These are phyloP conservation scores for Carex pumila DNA, from an alignment of 176 grass and related monocot genomes.

Conservation along the genomic window DNA sequence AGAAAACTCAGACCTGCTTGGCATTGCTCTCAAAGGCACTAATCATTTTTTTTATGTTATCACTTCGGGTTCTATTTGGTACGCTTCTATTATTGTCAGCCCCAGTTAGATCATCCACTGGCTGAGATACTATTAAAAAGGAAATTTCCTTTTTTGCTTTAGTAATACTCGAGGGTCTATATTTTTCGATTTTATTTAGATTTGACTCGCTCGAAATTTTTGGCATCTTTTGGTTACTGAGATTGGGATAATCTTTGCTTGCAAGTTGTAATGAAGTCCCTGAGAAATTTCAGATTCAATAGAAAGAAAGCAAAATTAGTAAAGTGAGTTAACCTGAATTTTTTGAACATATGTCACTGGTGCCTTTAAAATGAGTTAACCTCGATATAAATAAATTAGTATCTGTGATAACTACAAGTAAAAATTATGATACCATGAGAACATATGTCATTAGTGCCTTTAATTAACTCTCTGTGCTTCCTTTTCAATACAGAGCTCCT, in stretches of 20 bases:
- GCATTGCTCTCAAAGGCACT: slow-evolving; percentile 29
- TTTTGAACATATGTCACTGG: too few species aligned
- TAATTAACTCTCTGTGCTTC: slow-evolving; percentile 24
- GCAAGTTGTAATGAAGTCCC: neutral
- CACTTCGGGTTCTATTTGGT: slow-evolving; percentile 11
- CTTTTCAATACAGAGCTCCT: slow-evolving; percentile 34
- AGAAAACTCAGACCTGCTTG: slow-evolving; percentile 23
- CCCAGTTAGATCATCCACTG: neutral
- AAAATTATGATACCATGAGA: slow-evolving; percentile 6
- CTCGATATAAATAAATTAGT: neutral
- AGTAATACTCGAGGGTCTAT: neutral
- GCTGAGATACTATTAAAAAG: neutral
- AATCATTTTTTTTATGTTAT: slow-evolving; percentile 38
- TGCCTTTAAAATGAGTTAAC: neutral
- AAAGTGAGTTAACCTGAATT: neutral
- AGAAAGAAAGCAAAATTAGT: neutral
- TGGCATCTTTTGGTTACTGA: neutral
- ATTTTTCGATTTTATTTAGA: neutral
- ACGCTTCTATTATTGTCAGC: neutral
- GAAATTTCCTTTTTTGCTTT: neutral
- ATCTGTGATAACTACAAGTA: neutral
- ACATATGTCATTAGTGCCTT: slow-evolving; percentile 6
- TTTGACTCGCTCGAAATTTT: neutral
- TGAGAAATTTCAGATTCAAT: neutral
- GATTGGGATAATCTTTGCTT: slow-evolving; percentile 5